Base-by-base conservation (phyloP, 2,329 filamentous ascomycete genomes). In the Diaporthe capsici region DNA sequence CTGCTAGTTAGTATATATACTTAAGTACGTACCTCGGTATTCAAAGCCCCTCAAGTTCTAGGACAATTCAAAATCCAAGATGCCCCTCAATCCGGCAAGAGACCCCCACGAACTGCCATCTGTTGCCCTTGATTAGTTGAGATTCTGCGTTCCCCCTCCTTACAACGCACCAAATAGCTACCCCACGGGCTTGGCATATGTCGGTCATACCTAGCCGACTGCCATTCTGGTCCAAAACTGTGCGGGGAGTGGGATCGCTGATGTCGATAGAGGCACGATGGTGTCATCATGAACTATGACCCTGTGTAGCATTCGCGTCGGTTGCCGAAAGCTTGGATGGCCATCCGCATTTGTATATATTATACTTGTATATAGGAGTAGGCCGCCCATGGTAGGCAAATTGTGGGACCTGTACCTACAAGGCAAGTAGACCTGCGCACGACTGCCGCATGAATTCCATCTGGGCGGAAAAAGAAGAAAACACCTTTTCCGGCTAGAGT, bases 211-310 rank as follows among this genome's bases (percentile, higher is more conserved):
- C 47, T 51, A 68, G 47, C 63, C 47, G 22, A 28, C 47, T 68
- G 47, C 47, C 12, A 68, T 25, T 53, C 22, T 34, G n/a, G 63
- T 39, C 47, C 7, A 37, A 31, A n/a, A 53, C 28, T 31, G 47
- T 53, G 65, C 65, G 65, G 65, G 65, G 65, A 68, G 65, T 68
- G 47, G 65, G 47, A 68, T 53, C 65, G 47, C 31, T 53, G n/a
- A 22, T 39, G n/a, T 53, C 34, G 65, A 51, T 20, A 37, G 65
- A 55, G 65, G 47, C 47, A 25, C 15, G 65, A 68, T 68, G 31
- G 47, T 68, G 47, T 42, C 65, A 68, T 53, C 1, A 5, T 68
- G 22, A 25, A 25, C 13, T 5, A 17, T 34, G 5, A 53, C 47
- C 51, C 44, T 68, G 63, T 34, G 42, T 51, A 68, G 44, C 42